These are phyloP conservation scores for Rhodotorula sphaerocarpa DNA, from an alignment of 768 basidiomycete genomes.

Conservation along the genomic window DNA sequence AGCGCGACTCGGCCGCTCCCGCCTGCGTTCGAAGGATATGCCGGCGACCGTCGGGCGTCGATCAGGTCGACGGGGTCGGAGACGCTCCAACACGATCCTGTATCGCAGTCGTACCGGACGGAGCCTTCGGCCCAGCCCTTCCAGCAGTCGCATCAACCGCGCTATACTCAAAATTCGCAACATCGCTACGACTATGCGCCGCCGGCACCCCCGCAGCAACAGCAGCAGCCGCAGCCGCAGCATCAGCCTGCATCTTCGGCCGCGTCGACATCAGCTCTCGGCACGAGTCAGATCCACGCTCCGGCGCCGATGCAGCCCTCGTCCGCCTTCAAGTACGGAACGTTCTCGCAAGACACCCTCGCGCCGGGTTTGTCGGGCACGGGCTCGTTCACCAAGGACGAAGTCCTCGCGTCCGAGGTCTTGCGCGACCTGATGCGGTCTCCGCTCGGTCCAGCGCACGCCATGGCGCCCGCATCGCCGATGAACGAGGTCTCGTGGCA, in stretches of 20 bases:
- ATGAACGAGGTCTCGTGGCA: not conserved
- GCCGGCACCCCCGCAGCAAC: no score
- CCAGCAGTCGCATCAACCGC: no score
- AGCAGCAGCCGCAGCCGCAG: not conserved
- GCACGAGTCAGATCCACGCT: not conserved
- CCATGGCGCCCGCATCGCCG: not conserved
- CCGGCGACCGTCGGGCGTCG: no score
- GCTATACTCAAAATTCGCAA: no score
- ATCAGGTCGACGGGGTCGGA: no score
- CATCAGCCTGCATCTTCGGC: not conserved
- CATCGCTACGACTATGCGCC: no score
- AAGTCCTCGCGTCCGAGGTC: constrained; percentile 33
- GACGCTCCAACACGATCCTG: no score
- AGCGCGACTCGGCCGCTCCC: no score
- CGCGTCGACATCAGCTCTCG: no score
- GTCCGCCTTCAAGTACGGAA: constrained; percentile 10
- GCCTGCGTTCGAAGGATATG: no score
- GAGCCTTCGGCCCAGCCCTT: no score
- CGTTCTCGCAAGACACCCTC: constrained; percentile 13
- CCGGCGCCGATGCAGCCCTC: not conserved
- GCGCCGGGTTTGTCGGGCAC: constrained; percentile 21
- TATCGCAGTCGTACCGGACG: not conserved
- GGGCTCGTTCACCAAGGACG: constrained; percentile 30
- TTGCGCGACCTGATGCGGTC: constrained; percentile 24
- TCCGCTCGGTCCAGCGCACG: not conserved